Evolutionary conservation across 2,329 filamentous ascomycete genomes (phyloP), one percentile per base, ranked within the genome.

Genomic region (Colletotrichum neosansevieriae): DNA sequence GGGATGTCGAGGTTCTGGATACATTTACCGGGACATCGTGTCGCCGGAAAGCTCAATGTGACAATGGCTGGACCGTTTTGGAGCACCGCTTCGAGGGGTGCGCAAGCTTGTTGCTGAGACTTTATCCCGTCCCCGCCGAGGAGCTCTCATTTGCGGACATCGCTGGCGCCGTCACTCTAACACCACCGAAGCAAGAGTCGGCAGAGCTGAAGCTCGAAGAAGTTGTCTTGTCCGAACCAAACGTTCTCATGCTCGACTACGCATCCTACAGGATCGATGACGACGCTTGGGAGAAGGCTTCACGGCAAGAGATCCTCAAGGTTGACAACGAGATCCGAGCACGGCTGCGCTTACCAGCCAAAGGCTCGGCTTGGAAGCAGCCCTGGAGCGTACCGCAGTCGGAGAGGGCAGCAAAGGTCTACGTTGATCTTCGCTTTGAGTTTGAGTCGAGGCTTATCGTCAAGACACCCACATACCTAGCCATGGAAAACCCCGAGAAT

Each of bases 241-340:
- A 78, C 42, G 76, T 77, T 12, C 63, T 78, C 3, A 68, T 77
- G 12, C 71, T 78, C 3, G 76, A 78, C 62, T 75, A 74, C 44
- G 76, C 75, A 2, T 59, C 67, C 12, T 76, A 73, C 64, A 72
- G 72, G 42, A 60, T 77, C 9, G 64, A 72, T 45, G 67, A 69
- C 21, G 66, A 60, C 10, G 47, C 57, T 6, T 76, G 74, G 74
- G 72, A 71, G 7, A 34, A 57, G 9, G 49, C 63, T 1, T 67
- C 63, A 2, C 56, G 54, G 6, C 61, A 66, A 12, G 76, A 78
- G 51, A 71, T 77, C 24, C 72, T 76, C 5, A 70, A 69, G 32
- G 74, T 77, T 15, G 76, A 78, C 36, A 77, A 77, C 17, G 68
- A 73, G 3, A 73, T 76, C n/a, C 73, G 76, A 2, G 49, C 54